Evolutionary conservation across 371 early-diverging fungal species (phyloP).

Genomic region (Mortierella sp.): DNA sequence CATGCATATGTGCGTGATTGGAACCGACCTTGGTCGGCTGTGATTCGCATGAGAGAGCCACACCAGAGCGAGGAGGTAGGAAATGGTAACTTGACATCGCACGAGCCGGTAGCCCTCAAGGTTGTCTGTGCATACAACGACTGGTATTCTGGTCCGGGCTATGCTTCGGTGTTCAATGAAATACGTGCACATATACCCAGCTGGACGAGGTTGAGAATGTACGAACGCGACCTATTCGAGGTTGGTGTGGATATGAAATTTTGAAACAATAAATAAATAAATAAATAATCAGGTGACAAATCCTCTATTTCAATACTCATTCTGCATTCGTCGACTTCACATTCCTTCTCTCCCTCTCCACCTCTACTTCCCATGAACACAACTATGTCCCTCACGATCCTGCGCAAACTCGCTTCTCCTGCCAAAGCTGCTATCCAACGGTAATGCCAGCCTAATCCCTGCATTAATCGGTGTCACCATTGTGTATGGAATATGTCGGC

Average conservation of each 20-base stretch:
- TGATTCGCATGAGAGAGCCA: constrained; percentile 28
- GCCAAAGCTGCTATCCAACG: constrained; percentile 25
- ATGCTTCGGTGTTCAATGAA: constrained; percentile 30
- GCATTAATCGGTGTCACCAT: neutral
- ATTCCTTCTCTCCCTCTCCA: neutral
- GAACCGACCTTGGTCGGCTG: constrained; percentile 40
- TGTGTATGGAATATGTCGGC: neutral
- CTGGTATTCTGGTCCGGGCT: constrained; percentile 35
- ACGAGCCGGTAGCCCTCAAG: constrained; percentile 12
- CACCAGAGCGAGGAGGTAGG: neutral
- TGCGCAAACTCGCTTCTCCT: constrained; percentile 33
- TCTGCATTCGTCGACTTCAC: neutral
- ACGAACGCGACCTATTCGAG: constrained; percentile 12
- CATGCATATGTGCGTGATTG: constrained; percentile 29
- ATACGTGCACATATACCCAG: constrained; percentile 34
- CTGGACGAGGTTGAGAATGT: constrained; percentile 33
- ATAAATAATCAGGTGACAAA: neutral
- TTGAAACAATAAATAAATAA: neutral
- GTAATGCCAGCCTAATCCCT: constrained; percentile 2
- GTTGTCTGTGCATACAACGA: constrained; percentile 43
- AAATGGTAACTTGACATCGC: neutral
- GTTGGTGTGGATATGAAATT: constrained; percentile 38
- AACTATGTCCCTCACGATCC: constrained; percentile 1
- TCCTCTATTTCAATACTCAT: neutral
- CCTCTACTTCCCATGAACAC: constrained; percentile 6